phyloP scores from a whole-genome alignment of 202 grass and related monocot genomes.

The Musa balbisiana region DNA sequence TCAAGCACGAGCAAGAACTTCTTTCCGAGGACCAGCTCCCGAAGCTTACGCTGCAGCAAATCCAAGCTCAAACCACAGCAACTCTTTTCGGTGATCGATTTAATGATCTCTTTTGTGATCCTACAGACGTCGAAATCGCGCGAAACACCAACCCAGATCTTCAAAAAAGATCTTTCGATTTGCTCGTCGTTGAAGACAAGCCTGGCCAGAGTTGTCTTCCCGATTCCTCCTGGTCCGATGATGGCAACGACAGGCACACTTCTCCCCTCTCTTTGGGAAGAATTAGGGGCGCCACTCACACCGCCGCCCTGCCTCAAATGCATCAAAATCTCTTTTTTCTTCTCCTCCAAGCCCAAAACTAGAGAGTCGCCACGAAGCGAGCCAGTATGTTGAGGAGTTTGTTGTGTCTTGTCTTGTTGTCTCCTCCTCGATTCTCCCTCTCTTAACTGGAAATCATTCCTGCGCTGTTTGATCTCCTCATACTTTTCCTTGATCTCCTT shows the following conservation, averaged over 20 bases:
- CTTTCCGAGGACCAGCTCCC: background rate
- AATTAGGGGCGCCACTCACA: no score
- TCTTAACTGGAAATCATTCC: slow-evolving; percentile 16
- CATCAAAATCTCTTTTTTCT: slow-evolving; percentile 31
- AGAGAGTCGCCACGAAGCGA: background rate
- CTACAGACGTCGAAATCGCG: slow-evolving; percentile 26
- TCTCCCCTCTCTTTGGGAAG: background rate
- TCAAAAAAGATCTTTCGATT: slow-evolving; percentile 17
- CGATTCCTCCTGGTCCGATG: slow-evolving; percentile 33
- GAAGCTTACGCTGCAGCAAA: slow-evolving; percentile 32
- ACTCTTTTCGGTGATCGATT: slow-evolving; percentile 24
- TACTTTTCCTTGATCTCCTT: slow-evolving; percentile 27
- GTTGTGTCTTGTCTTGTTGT: background rate
- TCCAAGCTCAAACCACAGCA: slow-evolving; percentile 24
- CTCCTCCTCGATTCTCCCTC: slow-evolving; percentile 17
- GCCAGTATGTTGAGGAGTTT: slow-evolving; percentile 2
- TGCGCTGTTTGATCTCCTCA: slow-evolving; percentile 17
- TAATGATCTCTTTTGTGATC: slow-evolving; percentile 32
- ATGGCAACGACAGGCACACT: slow-evolving; percentile 33
- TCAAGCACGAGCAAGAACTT: slow-evolving; percentile 45
- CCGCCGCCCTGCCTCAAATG: background rate
- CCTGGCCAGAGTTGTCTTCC: slow-evolving; percentile 38
- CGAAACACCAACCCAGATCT: slow-evolving; percentile 35
- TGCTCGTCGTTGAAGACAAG: slow-evolving; percentile 20
- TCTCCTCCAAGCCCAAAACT: slow-evolving; percentile 17